Evolutionary conservation across 805 yeast genomes (phyloP).

Genomic region (Saccharomycopsis javanensis): DNA sequence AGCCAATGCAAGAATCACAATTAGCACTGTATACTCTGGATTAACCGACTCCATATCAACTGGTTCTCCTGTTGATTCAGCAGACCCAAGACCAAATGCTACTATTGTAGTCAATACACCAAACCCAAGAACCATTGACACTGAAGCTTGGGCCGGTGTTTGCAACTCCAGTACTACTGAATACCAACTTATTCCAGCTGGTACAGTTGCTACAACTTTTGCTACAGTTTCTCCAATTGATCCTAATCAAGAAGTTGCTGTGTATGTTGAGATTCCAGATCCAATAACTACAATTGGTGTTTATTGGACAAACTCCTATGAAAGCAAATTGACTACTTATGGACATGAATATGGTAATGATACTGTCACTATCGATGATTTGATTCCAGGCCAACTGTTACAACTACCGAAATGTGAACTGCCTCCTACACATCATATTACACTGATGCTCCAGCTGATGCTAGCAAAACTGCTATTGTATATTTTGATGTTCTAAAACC

Average conservation of each 20-base stretch:
- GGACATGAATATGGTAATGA: background rate
- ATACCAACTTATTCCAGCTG: background rate
- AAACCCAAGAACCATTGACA: background rate
- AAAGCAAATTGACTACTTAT: background rate
- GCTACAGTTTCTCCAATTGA: conserved; percentile 3
- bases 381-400: conserved; percentile 2
- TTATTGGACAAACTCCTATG: background rate
- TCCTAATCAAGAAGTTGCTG: conserved; percentile 2
- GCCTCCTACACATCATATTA: background rate
- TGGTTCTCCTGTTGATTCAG: background rate
- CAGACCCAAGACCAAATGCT: background rate
- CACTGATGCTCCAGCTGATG: conserved; percentile 28
- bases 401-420: conserved; percentile 4
- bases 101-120: conserved; percentile 1
- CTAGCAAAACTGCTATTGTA: conserved; percentile 27
- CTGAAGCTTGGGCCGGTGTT: conserved; percentile 2
- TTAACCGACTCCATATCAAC: background rate
- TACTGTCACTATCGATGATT: conserved; percentile 2
- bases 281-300: conserved; percentile 2
- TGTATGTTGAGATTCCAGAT: conserved; percentile 6
- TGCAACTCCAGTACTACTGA: background rate
- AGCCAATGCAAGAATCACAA: conserved; percentile 7
- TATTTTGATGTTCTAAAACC: conserved; percentile 19
- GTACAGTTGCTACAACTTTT: conserved; percentile 7
- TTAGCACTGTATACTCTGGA: conserved; percentile 5